phyloP scores from a whole-genome alignment of 305 asterid species.

The Fraxinus floribunda region DNA sequence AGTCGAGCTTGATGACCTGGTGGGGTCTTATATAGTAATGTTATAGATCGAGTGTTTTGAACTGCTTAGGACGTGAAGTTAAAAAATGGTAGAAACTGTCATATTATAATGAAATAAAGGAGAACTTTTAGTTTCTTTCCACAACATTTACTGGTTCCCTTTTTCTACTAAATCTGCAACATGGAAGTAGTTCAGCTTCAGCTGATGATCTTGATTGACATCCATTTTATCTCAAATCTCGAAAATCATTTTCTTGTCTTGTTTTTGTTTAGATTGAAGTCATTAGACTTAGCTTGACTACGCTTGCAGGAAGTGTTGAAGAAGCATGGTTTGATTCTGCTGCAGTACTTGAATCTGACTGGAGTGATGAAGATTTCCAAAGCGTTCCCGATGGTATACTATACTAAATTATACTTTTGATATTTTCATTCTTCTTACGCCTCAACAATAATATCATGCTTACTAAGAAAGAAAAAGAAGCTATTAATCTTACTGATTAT shows the following conservation, averaged over 20 bases:
- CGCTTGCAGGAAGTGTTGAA: constrained; percentile 43
- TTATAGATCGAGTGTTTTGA: background rate
- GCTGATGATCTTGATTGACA: background rate
- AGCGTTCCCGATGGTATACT: constrained; percentile 83
- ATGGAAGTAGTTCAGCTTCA: background rate
- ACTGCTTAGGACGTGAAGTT: background rate
- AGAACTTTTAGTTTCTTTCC: background rate
- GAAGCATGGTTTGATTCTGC: constrained; percentile 93
- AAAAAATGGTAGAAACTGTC: background rate
- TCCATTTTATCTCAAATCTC: background rate
- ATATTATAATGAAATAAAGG: background rate
- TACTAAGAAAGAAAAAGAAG: background rate
- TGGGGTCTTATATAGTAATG: background rate
- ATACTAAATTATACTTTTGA: background rate
- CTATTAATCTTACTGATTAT: background rate
- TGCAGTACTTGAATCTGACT: constrained; percentile 73
- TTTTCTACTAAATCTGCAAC: background rate
- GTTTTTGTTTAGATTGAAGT: background rate
- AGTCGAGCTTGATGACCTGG: background rate
- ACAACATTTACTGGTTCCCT: background rate
- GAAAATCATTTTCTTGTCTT: background rate
- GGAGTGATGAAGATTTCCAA: constrained; percentile 93
- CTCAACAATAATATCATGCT: background rate
- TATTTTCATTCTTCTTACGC: background rate
- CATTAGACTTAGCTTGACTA: background rate